Conservation (phyloP, 257 asterid species). For the Solanum pimpinellifolium region DNA sequence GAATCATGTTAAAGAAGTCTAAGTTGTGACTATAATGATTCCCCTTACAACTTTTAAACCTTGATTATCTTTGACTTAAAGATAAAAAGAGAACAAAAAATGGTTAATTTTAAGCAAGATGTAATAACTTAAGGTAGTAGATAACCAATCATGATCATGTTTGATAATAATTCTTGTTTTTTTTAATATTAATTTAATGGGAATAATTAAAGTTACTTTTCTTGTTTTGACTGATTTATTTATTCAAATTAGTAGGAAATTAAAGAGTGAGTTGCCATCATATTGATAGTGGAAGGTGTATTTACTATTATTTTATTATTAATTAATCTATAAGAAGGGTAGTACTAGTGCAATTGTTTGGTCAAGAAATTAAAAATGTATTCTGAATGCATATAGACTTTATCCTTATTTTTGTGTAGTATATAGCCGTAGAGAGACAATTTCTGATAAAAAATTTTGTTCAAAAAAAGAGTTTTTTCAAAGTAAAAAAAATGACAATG, state of each 20-base stretch:
- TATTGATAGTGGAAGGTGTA: not conserved
- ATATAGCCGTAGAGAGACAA: not conserved
- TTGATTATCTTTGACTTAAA: slow-evolving; percentile 35
- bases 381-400: fast-evolving
- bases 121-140: not conserved
- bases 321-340: not conserved
- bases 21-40: slow-evolving; percentile 26
- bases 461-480: not conserved
- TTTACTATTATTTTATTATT: not conserved
- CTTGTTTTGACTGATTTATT: not conserved
- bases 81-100: not conserved
- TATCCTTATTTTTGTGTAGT: not conserved
- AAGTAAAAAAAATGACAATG: not conserved
- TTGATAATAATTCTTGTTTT: not conserved
- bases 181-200: not conserved
- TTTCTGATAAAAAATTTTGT: fast-evolving
- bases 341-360: not conserved
- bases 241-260: not conserved
- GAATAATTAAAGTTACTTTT: not conserved
- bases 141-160: not conserved
- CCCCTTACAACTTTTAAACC: slow-evolving; percentile 1
- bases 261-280: not conserved
- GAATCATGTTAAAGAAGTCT: slow-evolving; percentile 9
- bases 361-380: not conserved
- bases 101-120: not conserved